Conservation (phyloP, 805 yeast species). For the Tetrapisispora iriomotensis region DNA sequence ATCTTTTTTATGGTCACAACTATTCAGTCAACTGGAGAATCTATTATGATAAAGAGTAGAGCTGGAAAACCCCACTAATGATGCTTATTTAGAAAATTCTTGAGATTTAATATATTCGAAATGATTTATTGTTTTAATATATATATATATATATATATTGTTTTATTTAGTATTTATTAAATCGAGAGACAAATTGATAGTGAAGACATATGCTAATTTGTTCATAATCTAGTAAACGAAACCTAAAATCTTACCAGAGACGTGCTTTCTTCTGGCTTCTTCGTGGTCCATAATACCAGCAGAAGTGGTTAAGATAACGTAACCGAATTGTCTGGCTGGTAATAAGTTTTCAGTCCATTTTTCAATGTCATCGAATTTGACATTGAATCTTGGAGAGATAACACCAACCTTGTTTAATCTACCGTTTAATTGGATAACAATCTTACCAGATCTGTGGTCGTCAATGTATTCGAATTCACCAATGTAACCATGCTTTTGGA, state of each 20-base stretch:
- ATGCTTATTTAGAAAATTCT: too few species aligned
- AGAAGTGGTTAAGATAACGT: constrained; percentile 94
- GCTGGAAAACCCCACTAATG: too few species aligned
- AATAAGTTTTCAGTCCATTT: constrained; percentile 97
- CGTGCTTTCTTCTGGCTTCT: constrained; percentile 99
- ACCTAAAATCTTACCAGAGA: constrained; percentile 97
- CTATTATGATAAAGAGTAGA: too few species aligned
- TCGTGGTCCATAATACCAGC: constrained; percentile 99
- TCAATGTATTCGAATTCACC: constrained; percentile 97
- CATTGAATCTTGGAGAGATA: constrained; percentile 97
- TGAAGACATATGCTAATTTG: constrained; percentile 5
- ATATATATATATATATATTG: background rate
- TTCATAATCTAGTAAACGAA: constrained; percentile 96
- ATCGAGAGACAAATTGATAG: background rate
- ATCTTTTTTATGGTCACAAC: too few species aligned
- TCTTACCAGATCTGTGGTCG: constrained; percentile 98
- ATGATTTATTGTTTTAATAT: constrained; percentile 3
- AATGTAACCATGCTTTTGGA: constrained; percentile 98
- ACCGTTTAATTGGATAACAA: constrained; percentile 93
- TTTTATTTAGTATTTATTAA: constrained; percentile 1
- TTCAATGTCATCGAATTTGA: constrained; percentile 89
- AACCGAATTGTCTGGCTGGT: constrained; percentile 99
- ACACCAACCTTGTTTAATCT: constrained; percentile 99
- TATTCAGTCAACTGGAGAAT: too few species aligned
- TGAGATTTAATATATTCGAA: background rate